Percentiles rank a stretch among this genome's conserved stretches.
phyloP scores from a whole-genome alignment of 768 basidiomycete species.

The Asterophora lycoperdoides region DNA sequence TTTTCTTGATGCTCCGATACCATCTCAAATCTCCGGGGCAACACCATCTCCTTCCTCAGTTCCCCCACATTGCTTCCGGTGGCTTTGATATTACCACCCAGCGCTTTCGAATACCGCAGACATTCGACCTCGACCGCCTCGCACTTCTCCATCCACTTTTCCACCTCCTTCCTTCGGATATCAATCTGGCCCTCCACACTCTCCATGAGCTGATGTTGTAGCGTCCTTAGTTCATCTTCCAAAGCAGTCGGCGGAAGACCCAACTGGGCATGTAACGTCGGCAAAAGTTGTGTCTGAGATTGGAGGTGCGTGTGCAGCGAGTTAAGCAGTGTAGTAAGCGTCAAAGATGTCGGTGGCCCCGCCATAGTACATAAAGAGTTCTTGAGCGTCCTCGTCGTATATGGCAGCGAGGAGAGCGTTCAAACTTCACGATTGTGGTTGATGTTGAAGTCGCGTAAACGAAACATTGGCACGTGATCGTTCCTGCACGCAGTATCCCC shows the following conservation, averaged over 20 bases:
- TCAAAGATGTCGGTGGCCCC: conserved; percentile 26
- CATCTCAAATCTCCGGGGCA: conserved; percentile 69
- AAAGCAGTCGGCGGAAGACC: conserved; percentile 77
- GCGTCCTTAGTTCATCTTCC: conserved; percentile 69
- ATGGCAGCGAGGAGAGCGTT: conserved; percentile 1
- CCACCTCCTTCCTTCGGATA: conserved; percentile 67
- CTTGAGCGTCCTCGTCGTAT: neutral
- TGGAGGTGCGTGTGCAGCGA: conserved; percentile 76
- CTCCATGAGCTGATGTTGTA: conserved; percentile 71
- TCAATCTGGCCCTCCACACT: conserved; percentile 76
- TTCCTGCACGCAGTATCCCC: neutral
- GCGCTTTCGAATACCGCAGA: conserved; percentile 57
- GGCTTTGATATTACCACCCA: conserved; percentile 70
- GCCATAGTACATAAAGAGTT: conserved; percentile 17
- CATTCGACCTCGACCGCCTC: conserved; percentile 60
- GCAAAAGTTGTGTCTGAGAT: conserved; percentile 76
- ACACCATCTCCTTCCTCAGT: conserved; percentile 62
- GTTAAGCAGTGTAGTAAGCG: conserved; percentile 65
- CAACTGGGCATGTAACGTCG: conserved; percentile 78
- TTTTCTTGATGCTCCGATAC: conserved; percentile 73
- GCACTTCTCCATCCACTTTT: conserved; percentile 66
- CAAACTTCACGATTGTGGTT: conserved; percentile 1
- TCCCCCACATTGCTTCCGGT: conserved; percentile 63
- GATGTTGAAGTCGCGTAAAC: conserved; percentile 13
- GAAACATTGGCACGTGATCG: conserved; percentile 12